phyloP scores from a whole-genome alignment of 192 early-diverging fungal genomes.

The Backusella luteola region DNA sequence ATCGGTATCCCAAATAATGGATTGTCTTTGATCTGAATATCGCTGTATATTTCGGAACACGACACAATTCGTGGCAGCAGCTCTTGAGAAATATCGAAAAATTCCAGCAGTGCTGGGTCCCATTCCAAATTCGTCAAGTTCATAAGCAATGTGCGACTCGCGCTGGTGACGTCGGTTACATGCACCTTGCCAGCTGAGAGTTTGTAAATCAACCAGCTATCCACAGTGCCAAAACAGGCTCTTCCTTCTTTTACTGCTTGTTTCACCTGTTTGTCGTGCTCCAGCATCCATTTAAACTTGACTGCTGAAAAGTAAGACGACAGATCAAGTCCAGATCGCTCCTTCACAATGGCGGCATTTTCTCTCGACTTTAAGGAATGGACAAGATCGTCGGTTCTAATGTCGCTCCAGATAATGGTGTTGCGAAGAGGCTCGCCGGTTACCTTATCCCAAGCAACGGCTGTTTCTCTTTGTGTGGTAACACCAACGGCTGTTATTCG shows the following conservation, averaged over 20 bases:
- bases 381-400: slow-evolving; percentile 81
- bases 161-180: slow-evolving; percentile 92
- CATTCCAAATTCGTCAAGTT: slow-evolving; percentile 77
- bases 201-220: slow-evolving; percentile 95
- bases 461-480: slow-evolving; percentile 95
- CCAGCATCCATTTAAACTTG: slow-evolving; percentile 89
- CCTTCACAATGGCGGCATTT: slow-evolving; percentile 23
- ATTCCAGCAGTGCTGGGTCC: slow-evolving; percentile 68
- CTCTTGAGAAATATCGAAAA: slow-evolving; percentile 63
- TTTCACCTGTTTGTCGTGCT: slow-evolving; percentile 70
- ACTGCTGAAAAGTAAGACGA: slow-evolving; percentile 93
- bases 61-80: slow-evolving; percentile 76
- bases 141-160: slow-evolving; percentile 93
- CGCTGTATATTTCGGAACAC: slow-evolving; percentile 79
- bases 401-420: slow-evolving; percentile 92
- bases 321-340: slow-evolving; percentile 80
- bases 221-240: slow-evolving; percentile 86
- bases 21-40: slow-evolving; percentile 43
- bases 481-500: slow-evolving; percentile 59
- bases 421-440: slow-evolving; percentile 81
- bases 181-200: slow-evolving; percentile 77
- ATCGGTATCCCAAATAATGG: slow-evolving; percentile 72
- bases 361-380: slow-evolving; percentile 49
- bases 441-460: slow-evolving; percentile 80
- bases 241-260: slow-evolving; percentile 69